These are phyloP conservation scores for Mycena albidolilacea DNA, from an alignment of 768 basidiomycete genomes.

Conservation along the genomic window DNA sequence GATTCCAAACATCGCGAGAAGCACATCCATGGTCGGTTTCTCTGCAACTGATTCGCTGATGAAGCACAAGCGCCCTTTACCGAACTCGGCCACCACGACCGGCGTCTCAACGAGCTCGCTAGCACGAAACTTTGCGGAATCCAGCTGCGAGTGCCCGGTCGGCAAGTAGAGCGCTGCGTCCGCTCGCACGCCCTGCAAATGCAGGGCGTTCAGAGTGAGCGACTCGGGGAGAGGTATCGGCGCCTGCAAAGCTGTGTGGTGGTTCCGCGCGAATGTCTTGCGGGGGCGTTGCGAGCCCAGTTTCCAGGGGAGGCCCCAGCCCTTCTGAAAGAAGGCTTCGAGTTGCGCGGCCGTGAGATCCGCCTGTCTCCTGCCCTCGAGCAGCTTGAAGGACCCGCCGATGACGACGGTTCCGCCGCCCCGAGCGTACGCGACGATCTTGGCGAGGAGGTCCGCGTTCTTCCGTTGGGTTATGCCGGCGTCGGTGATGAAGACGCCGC, in stretches of 20 bases:
- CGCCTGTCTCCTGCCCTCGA: slow-evolving; percentile 16
- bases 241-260: slow-evolving; percentile 38
- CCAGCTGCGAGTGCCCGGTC: slow-evolving; percentile 28
- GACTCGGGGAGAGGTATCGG: slow-evolving; percentile 40
- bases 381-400: slow-evolving; percentile 44
- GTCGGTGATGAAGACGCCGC: slow-evolving; percentile 56
- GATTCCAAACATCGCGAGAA: slow-evolving; percentile 54
- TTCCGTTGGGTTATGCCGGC: slow-evolving; percentile 44
- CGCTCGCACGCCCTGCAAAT: slow-evolving; percentile 43
- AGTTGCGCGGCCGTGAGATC: slow-evolving; percentile 38
- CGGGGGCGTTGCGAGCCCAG: slow-evolving; percentile 1
- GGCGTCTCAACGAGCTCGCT: slow-evolving; percentile 33
- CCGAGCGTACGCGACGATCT: slow-evolving; percentile 52
- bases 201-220: slow-evolving; percentile 45
- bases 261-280: slow-evolving; percentile 31
- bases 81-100: slow-evolving; percentile 48
- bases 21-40: slow-evolving; percentile 44
- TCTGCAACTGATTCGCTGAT: slow-evolving; percentile 54
- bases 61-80: slow-evolving; percentile 56
- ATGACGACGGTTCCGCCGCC: slow-evolving; percentile 56
- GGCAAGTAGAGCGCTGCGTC: slow-evolving; percentile 38
- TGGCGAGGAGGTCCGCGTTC: slow-evolving; percentile 46
- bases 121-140: neutral
- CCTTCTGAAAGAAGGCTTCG: slow-evolving; percentile 44
- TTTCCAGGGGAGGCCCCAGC: slow-evolving; percentile 55